A percentile compares a stretch with the other conserved stretches of the same genome.
Evolutionary conservation across 768 basidiomycete species (phyloP).

Genomic region (Strobilomyces dryophilus): DNA sequence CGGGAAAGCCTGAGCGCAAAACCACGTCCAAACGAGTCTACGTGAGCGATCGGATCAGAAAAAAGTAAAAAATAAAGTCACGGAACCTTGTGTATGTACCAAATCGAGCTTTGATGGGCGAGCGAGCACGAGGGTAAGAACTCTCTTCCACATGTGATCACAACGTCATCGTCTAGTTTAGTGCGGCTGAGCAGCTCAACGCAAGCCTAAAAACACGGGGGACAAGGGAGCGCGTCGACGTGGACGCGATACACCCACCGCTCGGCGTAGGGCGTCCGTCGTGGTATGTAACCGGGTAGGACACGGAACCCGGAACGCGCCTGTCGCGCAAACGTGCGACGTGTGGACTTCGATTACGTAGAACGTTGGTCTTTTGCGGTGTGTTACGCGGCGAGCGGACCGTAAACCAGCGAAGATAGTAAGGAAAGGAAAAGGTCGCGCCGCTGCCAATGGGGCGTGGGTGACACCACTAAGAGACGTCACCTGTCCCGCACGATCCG

Average conservation of each 20-base stretch:
- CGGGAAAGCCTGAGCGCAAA: neutral
- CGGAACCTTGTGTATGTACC: neutral
- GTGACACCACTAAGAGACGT: neutral
- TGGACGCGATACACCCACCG: neutral
- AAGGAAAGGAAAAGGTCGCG: neutral
- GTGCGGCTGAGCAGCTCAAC: neutral
- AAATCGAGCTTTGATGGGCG: neutral
- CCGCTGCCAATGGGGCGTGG: neutral
- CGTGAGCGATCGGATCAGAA: constrained; percentile 13
- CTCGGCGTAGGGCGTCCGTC: neutral
- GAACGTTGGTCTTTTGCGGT: neutral
- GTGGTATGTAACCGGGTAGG: constrained; percentile 1
- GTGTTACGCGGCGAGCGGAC: neutral
- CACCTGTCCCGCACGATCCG: constrained; percentile 7
- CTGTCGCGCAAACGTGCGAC: neutral
- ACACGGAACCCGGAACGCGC: neutral
- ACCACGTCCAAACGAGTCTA: neutral
- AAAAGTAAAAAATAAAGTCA: no score
- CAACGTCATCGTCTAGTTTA: neutral
- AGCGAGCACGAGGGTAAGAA: constrained; percentile 1
- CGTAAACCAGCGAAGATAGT: neutral
- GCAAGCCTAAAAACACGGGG: neutral
- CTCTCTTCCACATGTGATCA: neutral
- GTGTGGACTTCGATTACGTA: constrained; percentile 21
- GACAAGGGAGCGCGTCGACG: neutral